Evolutionary conservation across 352 stramenopile species (phyloP).

Genomic region (Halophytophthora polymorphica): DNA sequence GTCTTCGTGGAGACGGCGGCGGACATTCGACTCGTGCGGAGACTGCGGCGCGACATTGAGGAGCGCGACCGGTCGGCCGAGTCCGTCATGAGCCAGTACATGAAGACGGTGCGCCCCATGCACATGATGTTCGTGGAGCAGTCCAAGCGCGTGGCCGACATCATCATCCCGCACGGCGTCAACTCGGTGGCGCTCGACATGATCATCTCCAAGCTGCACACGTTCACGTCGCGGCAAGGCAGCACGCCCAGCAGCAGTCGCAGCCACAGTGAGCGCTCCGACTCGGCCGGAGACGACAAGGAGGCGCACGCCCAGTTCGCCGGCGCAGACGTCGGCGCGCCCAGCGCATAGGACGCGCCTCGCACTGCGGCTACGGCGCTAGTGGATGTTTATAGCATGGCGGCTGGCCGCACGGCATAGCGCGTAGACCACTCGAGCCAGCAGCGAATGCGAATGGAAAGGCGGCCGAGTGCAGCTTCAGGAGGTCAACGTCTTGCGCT

Average conservation of each 20-base stretch:
- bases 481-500: no score
- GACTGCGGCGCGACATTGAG: constrained; percentile 92
- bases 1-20: constrained; percentile 96
- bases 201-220: constrained; percentile 89
- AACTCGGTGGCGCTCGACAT: constrained; percentile 94
- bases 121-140: constrained; percentile 98
- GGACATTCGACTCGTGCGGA: constrained; percentile 93
- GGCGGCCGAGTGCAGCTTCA: no score
- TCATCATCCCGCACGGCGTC: constrained; percentile 94
- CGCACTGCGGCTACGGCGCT: no score
- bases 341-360: no score
- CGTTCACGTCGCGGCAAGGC: constrained; percentile 49
- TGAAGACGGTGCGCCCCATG: constrained; percentile 97
- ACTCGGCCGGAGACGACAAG: constrained; percentile 40
- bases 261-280: constrained; percentile 43
- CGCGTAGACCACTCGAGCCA: no score
- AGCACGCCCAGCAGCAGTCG: constrained; percentile 37
- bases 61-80: constrained; percentile 93
- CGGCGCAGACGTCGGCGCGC: no score
- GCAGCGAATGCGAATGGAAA: no score
- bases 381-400: no score
- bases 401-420: no score
- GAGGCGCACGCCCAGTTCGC: not conserved
- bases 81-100: constrained; percentile 96
- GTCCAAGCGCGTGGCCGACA: constrained; percentile 93